phyloP scores from a whole-genome alignment of 441 rosid species.

The Erodium texanum region DNA sequence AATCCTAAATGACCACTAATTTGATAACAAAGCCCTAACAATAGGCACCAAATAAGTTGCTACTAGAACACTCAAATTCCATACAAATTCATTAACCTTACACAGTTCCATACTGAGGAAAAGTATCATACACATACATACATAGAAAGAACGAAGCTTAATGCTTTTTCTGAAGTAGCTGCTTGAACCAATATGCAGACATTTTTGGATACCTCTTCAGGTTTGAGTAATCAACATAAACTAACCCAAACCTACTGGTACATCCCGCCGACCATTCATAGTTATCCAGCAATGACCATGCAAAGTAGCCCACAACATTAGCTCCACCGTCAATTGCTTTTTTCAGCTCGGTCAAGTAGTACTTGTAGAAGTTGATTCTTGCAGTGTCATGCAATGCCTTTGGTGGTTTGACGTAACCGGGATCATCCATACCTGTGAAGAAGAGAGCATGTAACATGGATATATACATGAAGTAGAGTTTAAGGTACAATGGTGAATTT shows the following conservation, averaged over 20 bases:
- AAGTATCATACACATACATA: neutral
- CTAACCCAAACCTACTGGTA: slow-evolving; percentile 91
- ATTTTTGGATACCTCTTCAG: slow-evolving; percentile 77
- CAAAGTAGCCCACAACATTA: slow-evolving; percentile 72
- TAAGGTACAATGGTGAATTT: neutral
- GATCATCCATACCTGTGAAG: slow-evolving; percentile 79
- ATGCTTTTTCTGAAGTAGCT: slow-evolving; percentile 38
- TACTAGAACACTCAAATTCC: too few species aligned
- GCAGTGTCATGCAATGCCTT: slow-evolving; percentile 66
- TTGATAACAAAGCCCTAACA: too few species aligned
- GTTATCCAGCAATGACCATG: slow-evolving; percentile 92
- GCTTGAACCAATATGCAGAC: slow-evolving; percentile 84
- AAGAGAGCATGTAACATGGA: neutral
- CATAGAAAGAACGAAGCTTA: neutral
- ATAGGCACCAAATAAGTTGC: too few species aligned
- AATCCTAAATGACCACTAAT: too few species aligned
- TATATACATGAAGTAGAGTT: neutral
- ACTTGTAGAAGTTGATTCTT: slow-evolving; percentile 60
- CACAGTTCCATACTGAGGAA: neutral
- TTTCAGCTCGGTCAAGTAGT: slow-evolving; percentile 67
- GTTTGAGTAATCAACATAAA: slow-evolving; percentile 59
- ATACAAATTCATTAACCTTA: neutral
- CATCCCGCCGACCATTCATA: slow-evolving; percentile 86
- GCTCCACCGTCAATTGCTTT: slow-evolving; percentile 80
- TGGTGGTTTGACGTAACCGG: slow-evolving; percentile 55